A percentile compares a stretch with the other conserved stretches of the same genome.
Evolutionary conservation across 192 early-diverging fungal genomes (phyloP).

Genomic region (Coemansia umbellata): DNA sequence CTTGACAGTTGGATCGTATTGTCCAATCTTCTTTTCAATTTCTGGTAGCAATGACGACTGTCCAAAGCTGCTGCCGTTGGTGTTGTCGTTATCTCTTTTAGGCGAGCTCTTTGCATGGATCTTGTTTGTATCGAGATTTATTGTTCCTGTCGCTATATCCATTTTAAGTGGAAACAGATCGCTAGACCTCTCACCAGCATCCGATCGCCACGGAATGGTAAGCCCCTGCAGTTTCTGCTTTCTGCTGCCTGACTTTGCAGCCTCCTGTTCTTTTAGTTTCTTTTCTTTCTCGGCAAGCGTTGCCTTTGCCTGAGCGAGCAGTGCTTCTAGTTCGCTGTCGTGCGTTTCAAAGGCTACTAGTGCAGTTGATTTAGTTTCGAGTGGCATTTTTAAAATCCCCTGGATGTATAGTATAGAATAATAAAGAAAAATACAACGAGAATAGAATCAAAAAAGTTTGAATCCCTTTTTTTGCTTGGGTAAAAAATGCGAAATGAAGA

Average conservation of each 20-base stretch:
- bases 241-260: background rate
- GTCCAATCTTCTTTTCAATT: conserved; percentile 3
- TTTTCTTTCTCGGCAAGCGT: conserved; percentile 10
- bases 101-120: background rate
- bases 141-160: conserved; percentile 19
- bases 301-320: conserved; percentile 41
- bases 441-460: no score
- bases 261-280: background rate
- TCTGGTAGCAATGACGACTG: conserved; percentile 1
- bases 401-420: no score
- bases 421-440: no score
- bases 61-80: background rate
- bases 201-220: conserved; percentile 25
- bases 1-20: conserved; percentile 35
- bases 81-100: no score
- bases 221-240: conserved; percentile 4
- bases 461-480: no score
- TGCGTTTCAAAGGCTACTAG: conserved; percentile 7
- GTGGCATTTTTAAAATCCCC: no score
- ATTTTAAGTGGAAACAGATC: conserved; percentile 8
- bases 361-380: no score
- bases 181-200: background rate
- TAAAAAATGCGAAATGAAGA: no score
- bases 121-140: conserved; percentile 15
- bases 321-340: conserved; percentile 30